These are phyloP conservation scores for Magnaporthiopsis incrustans DNA, from an alignment of 2,329 filamentous ascomycete species.

Conservation along the genomic window DNA sequence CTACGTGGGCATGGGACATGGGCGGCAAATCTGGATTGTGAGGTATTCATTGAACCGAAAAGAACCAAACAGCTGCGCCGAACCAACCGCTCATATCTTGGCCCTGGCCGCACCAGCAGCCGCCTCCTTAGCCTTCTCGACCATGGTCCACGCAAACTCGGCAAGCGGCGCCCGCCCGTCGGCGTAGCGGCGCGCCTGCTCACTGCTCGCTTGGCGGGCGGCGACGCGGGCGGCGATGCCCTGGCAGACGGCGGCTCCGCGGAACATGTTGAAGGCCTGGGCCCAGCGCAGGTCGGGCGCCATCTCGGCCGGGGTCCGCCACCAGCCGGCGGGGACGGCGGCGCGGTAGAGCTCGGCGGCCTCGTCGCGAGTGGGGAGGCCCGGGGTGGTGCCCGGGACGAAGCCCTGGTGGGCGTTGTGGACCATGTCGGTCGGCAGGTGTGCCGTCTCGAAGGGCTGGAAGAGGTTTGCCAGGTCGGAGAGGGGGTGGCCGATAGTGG, in stretches of 20 bases:
- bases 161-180: constrained; percentile 63
- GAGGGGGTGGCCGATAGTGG: constrained; percentile 90
- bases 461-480: constrained; percentile 82
- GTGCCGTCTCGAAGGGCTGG: constrained; percentile 37
- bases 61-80: background rate
- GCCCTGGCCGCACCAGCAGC: background rate
- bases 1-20: too few relatives aligned
- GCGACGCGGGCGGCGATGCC: constrained; percentile 89
- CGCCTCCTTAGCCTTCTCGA: constrained; percentile 33
- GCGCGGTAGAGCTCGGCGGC: constrained; percentile 30
- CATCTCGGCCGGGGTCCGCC: constrained; percentile 20
- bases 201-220: constrained; percentile 79
- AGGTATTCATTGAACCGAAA: too few relatives aligned
- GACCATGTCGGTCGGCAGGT: constrained; percentile 18
- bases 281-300: constrained; percentile 51
- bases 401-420: constrained; percentile 41
- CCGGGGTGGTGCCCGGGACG: constrained; percentile 53
- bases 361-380: constrained; percentile 32
- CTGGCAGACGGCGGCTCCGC: constrained; percentile 60
- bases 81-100: background rate
- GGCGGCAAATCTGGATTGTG: too few relatives aligned
- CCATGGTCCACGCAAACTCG: constrained; percentile 68
- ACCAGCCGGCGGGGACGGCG: constrained; percentile 44
- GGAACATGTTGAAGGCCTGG: constrained; percentile 54
- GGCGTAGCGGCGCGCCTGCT: constrained; percentile 66